Evolutionary conservation across 176 grass and related monocot genomes (phyloP).

Genomic region (Luzula sylvatica): DNA sequence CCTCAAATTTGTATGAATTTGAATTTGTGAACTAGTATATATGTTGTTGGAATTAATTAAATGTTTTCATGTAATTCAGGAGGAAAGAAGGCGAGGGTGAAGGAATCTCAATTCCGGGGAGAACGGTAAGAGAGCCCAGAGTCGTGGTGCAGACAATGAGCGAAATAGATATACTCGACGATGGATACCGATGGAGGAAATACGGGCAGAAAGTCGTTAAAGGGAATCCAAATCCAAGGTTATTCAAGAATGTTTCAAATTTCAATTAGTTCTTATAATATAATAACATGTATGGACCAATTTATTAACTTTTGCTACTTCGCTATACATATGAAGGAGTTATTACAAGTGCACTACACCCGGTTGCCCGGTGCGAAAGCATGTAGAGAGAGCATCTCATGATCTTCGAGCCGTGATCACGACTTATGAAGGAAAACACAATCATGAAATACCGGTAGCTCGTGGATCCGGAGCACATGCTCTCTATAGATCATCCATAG

Average conservation of each 20-base stretch:
- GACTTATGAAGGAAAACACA: constrained; percentile 96
- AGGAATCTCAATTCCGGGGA: constrained; percentile 41
- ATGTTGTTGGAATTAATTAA: not conserved
- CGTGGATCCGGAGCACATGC: constrained; percentile 45
- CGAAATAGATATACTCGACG: constrained; percentile 93
- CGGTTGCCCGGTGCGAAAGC: constrained; percentile 82
- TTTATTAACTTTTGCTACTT: not conserved
- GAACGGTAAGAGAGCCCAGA: constrained; percentile 74
- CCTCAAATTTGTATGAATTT: not conserved
- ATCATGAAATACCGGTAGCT: constrained; percentile 82
- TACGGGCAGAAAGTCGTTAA: constrained; percentile 98
- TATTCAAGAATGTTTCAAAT: not conserved
- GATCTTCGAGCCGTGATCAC: constrained; percentile 89
- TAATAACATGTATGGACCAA: not conserved
- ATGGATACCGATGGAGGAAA: constrained; percentile 93
- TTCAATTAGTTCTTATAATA: too few relatives aligned
- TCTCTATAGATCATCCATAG: constrained; percentile 38
- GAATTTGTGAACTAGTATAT: not conserved
- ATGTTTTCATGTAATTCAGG: constrained; percentile 14
- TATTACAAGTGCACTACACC: constrained; percentile 95
- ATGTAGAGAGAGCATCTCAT: constrained; percentile 90
- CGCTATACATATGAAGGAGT: constrained; percentile 38
- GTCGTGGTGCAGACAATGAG: constrained; percentile 92
- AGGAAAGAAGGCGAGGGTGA: constrained; percentile 56
- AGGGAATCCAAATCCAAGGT: constrained; percentile 90